Conservation (phyloP, 179 eudicot genomes). For the Camellia oleifera region DNA sequence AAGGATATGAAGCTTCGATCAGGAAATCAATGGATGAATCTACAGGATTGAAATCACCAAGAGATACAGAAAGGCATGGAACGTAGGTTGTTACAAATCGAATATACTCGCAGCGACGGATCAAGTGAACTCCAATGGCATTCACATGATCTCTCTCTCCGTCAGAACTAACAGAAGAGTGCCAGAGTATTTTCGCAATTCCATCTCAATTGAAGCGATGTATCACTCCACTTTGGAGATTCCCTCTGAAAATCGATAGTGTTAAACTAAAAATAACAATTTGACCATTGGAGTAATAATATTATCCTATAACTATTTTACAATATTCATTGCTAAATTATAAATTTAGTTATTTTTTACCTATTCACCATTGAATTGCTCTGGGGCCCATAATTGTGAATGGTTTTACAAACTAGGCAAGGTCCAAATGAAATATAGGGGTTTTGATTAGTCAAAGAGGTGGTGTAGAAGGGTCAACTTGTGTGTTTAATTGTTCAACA, state of each 20-base stretch:
- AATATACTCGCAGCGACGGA: slow-evolving; percentile 91
- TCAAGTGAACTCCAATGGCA: slow-evolving; percentile 71
- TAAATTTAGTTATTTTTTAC: too few species aligned
- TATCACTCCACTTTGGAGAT: slow-evolving; percentile 70
- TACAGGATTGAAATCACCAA: slow-evolving; percentile 55
- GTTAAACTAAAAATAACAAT: too few species aligned
- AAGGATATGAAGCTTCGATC: slow-evolving; percentile 48
- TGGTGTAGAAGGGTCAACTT: too few species aligned
- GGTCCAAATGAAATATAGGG: too few species aligned
- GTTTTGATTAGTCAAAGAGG: too few species aligned
- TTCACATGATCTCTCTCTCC: slow-evolving; percentile 77
- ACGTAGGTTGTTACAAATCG: slow-evolving; percentile 66
- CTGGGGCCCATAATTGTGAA: too few species aligned
- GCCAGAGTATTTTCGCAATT: slow-evolving; percentile 55
- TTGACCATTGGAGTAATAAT: too few species aligned
- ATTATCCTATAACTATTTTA: too few species aligned
- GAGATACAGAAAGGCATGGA: slow-evolving; percentile 96
- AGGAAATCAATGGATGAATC: slow-evolving; percentile 40
- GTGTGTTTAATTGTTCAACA: too few species aligned
- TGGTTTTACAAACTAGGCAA: too few species aligned
- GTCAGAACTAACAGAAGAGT: slow-evolving; percentile 67
- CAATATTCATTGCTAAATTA: too few species aligned
- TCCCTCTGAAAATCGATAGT: slow-evolving; percentile 25
- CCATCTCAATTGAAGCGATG: slow-evolving; percentile 93
- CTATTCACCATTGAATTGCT: too few species aligned